Evolutionary conservation across 805 yeast species (phyloP).

Genomic region (Kluyveromyces starmeri): DNA sequence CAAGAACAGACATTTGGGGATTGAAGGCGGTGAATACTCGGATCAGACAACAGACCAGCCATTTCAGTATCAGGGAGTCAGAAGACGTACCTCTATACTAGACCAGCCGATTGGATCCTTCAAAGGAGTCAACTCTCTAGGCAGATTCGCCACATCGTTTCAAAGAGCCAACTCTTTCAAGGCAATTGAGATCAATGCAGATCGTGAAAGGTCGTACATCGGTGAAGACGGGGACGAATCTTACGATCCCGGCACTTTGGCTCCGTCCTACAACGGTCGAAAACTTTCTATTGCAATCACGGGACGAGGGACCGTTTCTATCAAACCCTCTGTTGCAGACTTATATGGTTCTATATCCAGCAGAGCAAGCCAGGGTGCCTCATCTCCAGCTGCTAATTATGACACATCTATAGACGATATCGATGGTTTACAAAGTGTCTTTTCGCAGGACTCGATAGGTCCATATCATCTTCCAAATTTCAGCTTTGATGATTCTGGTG

Average conservation of each 20-base stretch:
- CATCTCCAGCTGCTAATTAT: slow-evolving; percentile 3
- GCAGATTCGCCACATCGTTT: slow-evolving; percentile 71
- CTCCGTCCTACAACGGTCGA: slow-evolving; percentile 57
- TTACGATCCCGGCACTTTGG: slow-evolving; percentile 58
- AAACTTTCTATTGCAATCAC: slow-evolving; percentile 48
- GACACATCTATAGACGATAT: slow-evolving; percentile 28
- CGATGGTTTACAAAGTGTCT: slow-evolving; percentile 34
- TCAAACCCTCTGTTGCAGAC: slow-evolving; percentile 19
- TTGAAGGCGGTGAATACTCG: neutral
- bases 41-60: slow-evolving; percentile 6
- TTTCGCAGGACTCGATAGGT: slow-evolving; percentile 24
- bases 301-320: slow-evolving; percentile 16
- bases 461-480: slow-evolving; percentile 27
- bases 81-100: slow-evolving; percentile 32
- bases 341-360: slow-evolving; percentile 10
- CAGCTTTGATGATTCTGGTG: slow-evolving; percentile 37
- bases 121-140: slow-evolving; percentile 58
- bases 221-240: slow-evolving; percentile 50
- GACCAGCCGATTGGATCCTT: slow-evolving; percentile 49
- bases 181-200: slow-evolving; percentile 38
- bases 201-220: slow-evolving; percentile 51
- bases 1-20: slow-evolving; percentile 10
- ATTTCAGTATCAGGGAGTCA: neutral
- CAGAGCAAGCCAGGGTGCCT: neutral
- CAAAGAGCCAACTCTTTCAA: slow-evolving; percentile 71